phyloP scores from a whole-genome alignment of 2,329 filamentous ascomycete species.

The Cladosporium sp. region DNA sequence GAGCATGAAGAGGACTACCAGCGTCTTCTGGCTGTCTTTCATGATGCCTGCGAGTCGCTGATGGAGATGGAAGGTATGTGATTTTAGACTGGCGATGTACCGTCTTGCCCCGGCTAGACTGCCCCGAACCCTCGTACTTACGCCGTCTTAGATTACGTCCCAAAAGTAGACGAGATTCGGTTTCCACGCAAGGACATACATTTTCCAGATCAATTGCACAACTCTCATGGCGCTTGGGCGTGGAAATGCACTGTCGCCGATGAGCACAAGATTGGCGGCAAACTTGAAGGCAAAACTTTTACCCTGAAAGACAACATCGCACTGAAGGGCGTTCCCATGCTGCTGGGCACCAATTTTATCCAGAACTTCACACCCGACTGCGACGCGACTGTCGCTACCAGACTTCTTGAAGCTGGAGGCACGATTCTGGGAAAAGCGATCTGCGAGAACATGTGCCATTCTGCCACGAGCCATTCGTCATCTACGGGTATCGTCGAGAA shows the following conservation, averaged over 20 bases:
- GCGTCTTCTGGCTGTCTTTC: conserved; percentile 41
- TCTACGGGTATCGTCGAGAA: conserved; percentile 42
- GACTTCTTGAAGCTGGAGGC: conserved; percentile 46
- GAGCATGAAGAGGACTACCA: conserved; percentile 42
- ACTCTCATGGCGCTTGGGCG: conserved; percentile 46
- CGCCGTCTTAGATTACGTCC: conserved; percentile 33
- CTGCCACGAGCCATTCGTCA: conserved; percentile 26
- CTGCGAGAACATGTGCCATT: conserved; percentile 49
- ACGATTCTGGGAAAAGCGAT: conserved; percentile 47
- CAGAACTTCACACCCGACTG: conserved; percentile 39
- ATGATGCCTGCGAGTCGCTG: conserved; percentile 40
- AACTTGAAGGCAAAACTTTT: conserved; percentile 43
- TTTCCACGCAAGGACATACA: conserved; percentile 41
- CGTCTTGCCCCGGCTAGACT: neutral
- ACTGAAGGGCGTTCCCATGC: conserved; percentile 46
- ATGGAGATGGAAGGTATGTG: conserved; percentile 38
- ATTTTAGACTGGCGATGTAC: neutral
- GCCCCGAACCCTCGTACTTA: neutral
- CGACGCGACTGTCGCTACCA: conserved; percentile 49
- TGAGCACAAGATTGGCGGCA: conserved; percentile 26
- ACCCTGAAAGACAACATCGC: conserved; percentile 53
- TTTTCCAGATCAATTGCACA: conserved; percentile 37
- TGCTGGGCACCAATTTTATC: conserved; percentile 47
- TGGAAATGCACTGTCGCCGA: conserved; percentile 43
- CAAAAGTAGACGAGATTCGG: conserved; percentile 34